Percentiles rank a stretch among this genome's conserved stretches.
These are phyloP conservation scores for Blepharisma stoltei DNA, from an alignment of 73 alveolate genomes.

Conservation along the genomic window DNA sequence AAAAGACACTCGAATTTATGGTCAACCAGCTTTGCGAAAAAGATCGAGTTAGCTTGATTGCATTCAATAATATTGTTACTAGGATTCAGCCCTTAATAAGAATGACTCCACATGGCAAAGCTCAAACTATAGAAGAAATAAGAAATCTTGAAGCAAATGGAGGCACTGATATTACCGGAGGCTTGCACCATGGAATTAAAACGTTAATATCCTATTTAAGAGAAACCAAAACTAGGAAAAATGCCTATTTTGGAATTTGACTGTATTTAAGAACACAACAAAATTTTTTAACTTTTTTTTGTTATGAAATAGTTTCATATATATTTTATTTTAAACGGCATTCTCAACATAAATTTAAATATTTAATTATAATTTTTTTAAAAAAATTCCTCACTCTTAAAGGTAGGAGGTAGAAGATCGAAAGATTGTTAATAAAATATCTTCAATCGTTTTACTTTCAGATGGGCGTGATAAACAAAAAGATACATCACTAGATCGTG, in stretches of 20 bases:
- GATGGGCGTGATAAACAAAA: slow-evolving; percentile 68
- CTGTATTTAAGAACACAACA: no score
- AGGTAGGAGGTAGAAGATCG: no score
- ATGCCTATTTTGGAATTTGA: no score
- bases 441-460: slow-evolving; percentile 62
- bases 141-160: slow-evolving; percentile 53
- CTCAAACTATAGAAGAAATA: slow-evolving; percentile 25
- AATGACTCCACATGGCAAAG: slow-evolving; percentile 42
- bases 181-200: slow-evolving; percentile 57
- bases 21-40: slow-evolving; percentile 46
- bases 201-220: slow-evolving; percentile 19
- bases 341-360: no score
- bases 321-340: no score
- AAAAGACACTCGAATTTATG: slow-evolving; percentile 46
- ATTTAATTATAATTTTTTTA: no score
- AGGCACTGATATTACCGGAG: slow-evolving; percentile 64
- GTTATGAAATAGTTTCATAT: no score
- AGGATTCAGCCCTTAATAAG: slow-evolving; percentile 42
- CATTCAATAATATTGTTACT: slow-evolving; percentile 48
- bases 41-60: slow-evolving; percentile 57
- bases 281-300: no score
- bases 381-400: no score
- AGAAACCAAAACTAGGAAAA: no score
- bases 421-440: slow-evolving; percentile 44
- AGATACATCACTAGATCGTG: slow-evolving; percentile 27